Evolutionary conservation across 495 filamentous ascomycete genomes (phyloP).

Genomic region (Acidiella bohemica): DNA sequence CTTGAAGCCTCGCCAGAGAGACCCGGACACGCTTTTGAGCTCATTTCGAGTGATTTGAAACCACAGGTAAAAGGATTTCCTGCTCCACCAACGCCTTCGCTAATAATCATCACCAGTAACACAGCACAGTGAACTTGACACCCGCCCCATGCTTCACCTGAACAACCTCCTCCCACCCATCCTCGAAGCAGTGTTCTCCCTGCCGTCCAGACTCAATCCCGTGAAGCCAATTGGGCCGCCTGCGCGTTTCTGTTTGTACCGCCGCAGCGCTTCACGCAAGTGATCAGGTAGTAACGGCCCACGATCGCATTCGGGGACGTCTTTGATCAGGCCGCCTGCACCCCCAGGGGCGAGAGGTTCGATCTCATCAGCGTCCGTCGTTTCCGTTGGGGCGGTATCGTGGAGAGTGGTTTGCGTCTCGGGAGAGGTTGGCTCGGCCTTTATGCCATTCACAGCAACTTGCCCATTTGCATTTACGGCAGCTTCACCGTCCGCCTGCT

Average conservation of each 20-base stretch:
- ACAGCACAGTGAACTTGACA: not conserved
- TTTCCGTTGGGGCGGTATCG: not conserved
- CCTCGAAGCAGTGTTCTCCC: conserved; percentile 24
- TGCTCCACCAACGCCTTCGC: conserved; percentile 2
- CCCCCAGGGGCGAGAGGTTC: conserved; percentile 7
- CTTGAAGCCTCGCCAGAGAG: too few species aligned
- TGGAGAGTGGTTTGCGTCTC: not conserved
- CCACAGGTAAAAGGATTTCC: too few species aligned
- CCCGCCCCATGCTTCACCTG: conserved; percentile 18
- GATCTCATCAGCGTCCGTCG: not conserved
- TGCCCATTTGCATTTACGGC: not conserved
- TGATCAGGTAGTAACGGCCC: conserved; percentile 72
- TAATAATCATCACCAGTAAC: not conserved
- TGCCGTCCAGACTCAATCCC: conserved; percentile 50
- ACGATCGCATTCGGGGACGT: conserved; percentile 27
- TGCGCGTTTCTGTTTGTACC: conserved; percentile 52
- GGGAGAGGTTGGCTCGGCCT: conserved; percentile 8
- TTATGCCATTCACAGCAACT: conserved; percentile 4
- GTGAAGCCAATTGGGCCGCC: conserved; percentile 60
- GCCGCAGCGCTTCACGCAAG: conserved; percentile 61
- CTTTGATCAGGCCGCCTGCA: conserved; percentile 10
- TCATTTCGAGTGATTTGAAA: too few species aligned
- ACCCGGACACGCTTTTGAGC: too few species aligned
- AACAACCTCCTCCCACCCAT: conserved; percentile 30
- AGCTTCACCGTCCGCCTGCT: too few species aligned